These are phyloP conservation scores for Colletotrichum tofieldiae DNA, from an alignment of 2,329 filamentous ascomycete genomes.

Conservation along the genomic window DNA sequence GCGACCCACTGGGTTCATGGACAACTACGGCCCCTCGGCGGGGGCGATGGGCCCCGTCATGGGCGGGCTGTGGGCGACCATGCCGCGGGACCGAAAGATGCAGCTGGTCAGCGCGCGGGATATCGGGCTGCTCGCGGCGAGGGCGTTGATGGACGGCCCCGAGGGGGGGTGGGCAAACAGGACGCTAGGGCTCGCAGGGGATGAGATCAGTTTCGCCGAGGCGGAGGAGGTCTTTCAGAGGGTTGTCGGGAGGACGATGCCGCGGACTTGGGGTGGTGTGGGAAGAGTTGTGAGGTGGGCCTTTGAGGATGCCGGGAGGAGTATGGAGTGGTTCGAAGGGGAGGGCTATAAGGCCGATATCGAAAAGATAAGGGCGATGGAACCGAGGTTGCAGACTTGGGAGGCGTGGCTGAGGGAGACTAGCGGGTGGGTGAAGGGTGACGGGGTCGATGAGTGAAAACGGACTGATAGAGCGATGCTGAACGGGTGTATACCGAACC, in stretches of 20 bases:
- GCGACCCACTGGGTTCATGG: constrained; percentile 49
- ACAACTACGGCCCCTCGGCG: constrained; percentile 45
- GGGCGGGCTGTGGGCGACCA: constrained; percentile 46
- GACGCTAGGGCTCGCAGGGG: constrained; percentile 39
- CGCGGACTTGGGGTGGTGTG: constrained; percentile 28
- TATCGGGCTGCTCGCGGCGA: constrained; percentile 44
- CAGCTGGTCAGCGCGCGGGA: constrained; percentile 48
- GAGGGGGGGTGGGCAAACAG: constrained; percentile 27
- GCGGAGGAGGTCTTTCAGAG: constrained; percentile 24
- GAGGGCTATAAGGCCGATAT: constrained; percentile 40
- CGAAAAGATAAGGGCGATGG: constrained; percentile 16
- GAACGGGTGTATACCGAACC: too few species aligned
- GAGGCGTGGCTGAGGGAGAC: constrained; percentile 45
- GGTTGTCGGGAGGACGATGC: constrained; percentile 20
- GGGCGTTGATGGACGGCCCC: constrained; percentile 34
- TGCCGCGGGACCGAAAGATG: constrained; percentile 46
- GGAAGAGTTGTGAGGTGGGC: constrained; percentile 37
- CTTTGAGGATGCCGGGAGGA: constrained; percentile 36
- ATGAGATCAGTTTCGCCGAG: constrained; percentile 39
- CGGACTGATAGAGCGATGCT: background rate
- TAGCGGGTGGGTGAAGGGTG: constrained; percentile 43
- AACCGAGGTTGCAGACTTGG: constrained; percentile 43
- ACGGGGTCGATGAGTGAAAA: background rate
- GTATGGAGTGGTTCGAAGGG: constrained; percentile 42
- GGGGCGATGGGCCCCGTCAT: constrained; percentile 47